Percentiles rank a stretch among this genome's conserved stretches.
phyloP scores from a whole-genome alignment of 371 early-diverging fungal genomes.

The Mortierella sp. region DNA sequence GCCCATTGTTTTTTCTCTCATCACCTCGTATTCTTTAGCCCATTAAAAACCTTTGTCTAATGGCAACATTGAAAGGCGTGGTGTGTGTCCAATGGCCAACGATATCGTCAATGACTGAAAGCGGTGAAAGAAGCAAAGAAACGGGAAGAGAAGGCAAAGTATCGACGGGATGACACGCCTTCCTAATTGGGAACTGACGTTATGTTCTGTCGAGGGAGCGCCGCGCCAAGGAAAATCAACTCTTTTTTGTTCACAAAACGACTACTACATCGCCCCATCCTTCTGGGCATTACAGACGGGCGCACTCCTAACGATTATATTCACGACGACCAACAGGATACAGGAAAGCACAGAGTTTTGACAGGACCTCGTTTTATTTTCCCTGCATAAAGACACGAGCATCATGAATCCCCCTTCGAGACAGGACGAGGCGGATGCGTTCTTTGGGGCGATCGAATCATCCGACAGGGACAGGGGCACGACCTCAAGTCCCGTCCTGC shows the following conservation, averaged over 20 bases:
- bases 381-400: neutral
- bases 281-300: neutral
- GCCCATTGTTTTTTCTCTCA: neutral
- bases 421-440: conserved; percentile 46
- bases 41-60: neutral
- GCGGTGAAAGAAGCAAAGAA: neutral
- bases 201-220: neutral
- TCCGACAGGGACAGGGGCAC: neutral
- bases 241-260: neutral
- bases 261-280: neutral
- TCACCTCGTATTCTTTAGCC: neutral
- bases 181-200: conserved; percentile 4
- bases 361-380: no score
- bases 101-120: neutral
- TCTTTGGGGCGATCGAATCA: conserved; percentile 41
- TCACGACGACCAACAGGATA: neutral
- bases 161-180: neutral
- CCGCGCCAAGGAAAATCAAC: neutral
- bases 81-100: neutral
- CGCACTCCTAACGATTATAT: no score
- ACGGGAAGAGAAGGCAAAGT: neutral
- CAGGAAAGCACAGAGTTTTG: neutral
- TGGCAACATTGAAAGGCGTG: neutral
- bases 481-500: neutral
- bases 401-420: conserved; percentile 6